Percentiles rank a stretch among this genome's conserved stretches.
These are phyloP conservation scores for Gynochthodes officinalis DNA, from an alignment of 257 asterid genomes.

Conservation along the genomic window DNA sequence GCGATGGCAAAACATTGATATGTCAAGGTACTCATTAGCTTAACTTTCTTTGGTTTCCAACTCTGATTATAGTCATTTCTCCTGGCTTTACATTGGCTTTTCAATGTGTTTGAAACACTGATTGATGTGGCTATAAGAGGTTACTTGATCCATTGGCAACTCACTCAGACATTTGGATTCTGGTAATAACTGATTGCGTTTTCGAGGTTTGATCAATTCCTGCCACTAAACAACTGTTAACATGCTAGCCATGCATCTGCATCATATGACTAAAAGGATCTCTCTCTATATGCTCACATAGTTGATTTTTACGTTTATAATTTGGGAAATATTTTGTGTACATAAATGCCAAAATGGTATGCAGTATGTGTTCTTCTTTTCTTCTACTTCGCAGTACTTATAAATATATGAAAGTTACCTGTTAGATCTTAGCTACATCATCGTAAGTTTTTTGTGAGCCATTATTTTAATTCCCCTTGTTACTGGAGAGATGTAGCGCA, in stretches of 20 bases:
- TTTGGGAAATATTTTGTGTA: background rate
- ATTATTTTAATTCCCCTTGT: background rate
- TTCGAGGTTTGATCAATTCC: background rate
- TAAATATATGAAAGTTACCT: background rate
- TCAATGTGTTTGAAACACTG: background rate
- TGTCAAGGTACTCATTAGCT: slow-evolving; percentile 58
- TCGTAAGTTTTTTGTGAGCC: background rate
- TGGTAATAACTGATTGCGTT: background rate
- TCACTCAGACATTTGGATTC: background rate
- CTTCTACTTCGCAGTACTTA: background rate
- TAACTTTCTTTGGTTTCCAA: background rate
- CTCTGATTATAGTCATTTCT: background rate
- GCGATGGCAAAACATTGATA: slow-evolving; percentile 70
- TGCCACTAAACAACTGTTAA: background rate
- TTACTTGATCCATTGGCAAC: background rate
- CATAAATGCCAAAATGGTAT: background rate
- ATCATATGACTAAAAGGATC: no score
- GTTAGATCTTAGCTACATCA: background rate
- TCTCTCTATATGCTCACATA: background rate
- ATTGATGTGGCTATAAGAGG: background rate
- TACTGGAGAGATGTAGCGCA: background rate
- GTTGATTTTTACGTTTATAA: background rate
- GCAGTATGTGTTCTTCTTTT: background rate
- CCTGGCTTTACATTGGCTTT: background rate
- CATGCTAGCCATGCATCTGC: background rate